Percentiles rank a stretch among this genome's conserved stretches.
These are phyloP conservation scores for Hemileccinum rubropunctum DNA, from an alignment of 768 basidiomycete genomes.

Conservation along the genomic window DNA sequence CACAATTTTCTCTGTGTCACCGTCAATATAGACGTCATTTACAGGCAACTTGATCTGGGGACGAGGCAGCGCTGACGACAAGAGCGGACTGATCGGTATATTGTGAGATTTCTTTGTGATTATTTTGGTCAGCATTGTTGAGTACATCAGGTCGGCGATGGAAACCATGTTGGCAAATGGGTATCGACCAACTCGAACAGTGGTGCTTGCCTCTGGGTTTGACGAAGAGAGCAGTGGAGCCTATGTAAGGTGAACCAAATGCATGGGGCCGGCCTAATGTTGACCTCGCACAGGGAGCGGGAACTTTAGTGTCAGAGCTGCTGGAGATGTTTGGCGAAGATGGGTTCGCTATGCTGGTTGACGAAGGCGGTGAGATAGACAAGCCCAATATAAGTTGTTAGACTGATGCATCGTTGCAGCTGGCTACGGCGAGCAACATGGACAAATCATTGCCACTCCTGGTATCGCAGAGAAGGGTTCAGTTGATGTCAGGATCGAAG, in stretches of 20 bases:
- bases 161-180: slow-evolving; percentile 63
- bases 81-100: slow-evolving; percentile 68
- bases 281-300: slow-evolving; percentile 48
- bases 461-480: slow-evolving; percentile 76
- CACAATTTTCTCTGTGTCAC: background rate
- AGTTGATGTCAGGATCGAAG: slow-evolving; percentile 59
- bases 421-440: slow-evolving; percentile 49
- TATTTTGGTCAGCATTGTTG: background rate
- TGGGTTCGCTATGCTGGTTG: slow-evolving; percentile 75
- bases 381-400: background rate
- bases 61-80: slow-evolving; percentile 52
- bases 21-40: background rate
- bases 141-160: slow-evolving; percentile 42
- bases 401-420: slow-evolving; percentile 30
- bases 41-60: slow-evolving; percentile 46
- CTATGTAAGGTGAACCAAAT: slow-evolving; percentile 31
- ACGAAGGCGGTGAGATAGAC: slow-evolving; percentile 71
- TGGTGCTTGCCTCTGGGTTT: slow-evolving; percentile 68
- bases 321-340: slow-evolving; percentile 64
- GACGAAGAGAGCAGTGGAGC: slow-evolving; percentile 68
- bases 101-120: slow-evolving; percentile 37
- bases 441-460: slow-evolving; percentile 56
- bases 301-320: slow-evolving; percentile 45
- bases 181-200: slow-evolving; percentile 61
- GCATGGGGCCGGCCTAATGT: background rate